Evolutionary conservation across 805 yeast species (phyloP), one percentile per base, ranked within the genome.

Genomic region (Candida orba): DNA sequence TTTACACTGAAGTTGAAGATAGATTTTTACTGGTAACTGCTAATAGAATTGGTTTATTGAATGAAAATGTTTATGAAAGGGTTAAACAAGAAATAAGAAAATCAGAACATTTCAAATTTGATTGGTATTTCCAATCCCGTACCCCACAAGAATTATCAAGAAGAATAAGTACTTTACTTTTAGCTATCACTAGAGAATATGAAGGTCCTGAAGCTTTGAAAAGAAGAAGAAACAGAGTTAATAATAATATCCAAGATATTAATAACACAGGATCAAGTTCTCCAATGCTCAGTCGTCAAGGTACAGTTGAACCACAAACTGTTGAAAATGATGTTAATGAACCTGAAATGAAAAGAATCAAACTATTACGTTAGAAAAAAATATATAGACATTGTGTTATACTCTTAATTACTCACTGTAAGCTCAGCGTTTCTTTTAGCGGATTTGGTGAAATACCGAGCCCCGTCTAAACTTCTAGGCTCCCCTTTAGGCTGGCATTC

Each of bases 81-180:
- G 73, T 85, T 31, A 83, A 79, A 56, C 78, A 76, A 41, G 89
- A 81, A 48, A 79, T 84, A 12, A 58, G 68, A 50, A 64, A 63
- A 6, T 77, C 83, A 44, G 81, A 76, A 45, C 62, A 78, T 34
- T 84, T 84, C 64, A 70, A 71, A 34, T 85, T 81, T 57, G 86
- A 84, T 50, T 85, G 89, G 83, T 85, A 73, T 55, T 72, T 85
- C 53, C 68, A 70, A 40, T 80, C 90, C 0, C 69, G 95, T 60
- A 78, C 86, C 0, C 72, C 85, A 1, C 84, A 77, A 53, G 95
- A 85, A 49, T 54, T 85, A 31, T 76, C 81, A 14, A 74, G 90
- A 62, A 71, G 95, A 54, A 73, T 80, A 9, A 79, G 72, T 36
- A 82, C 93, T 0, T 65, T 85, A 34, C 59, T 85, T 37, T 64